Evolutionary conservation across 106 monocot genomes (phyloP), one percentile per base, ranked within the genome.

Genomic region (Allium sativum): DNA sequence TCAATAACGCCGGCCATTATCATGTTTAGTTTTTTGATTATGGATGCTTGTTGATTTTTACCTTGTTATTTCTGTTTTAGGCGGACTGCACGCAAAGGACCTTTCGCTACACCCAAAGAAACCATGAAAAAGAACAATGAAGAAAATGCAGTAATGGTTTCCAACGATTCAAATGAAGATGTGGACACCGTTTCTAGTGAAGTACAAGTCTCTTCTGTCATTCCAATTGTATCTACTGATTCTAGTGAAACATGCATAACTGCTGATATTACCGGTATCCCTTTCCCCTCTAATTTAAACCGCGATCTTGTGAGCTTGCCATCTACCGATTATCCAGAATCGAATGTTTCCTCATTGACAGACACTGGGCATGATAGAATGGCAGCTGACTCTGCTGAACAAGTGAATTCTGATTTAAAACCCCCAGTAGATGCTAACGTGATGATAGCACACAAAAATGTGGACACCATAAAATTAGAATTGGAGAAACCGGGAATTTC

Each of bases 51-150:
- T 19, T 31, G 47, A 21, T 22, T 31, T 31, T 31, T 31, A 40
- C 40, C 59, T 52, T 70, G 48, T 12, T 65, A 59, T 69, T 21
- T 67, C 51, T 59, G 19, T 50, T 7, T 56, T 65, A 89, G 89
- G 84, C 71, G n/a, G 62, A 81, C 58, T 66, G 73, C 73, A 47
- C 70, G 81, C 15, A 67, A 31, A 10, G 61, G 76, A 53, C 71
- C 81, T 59, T 77, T 74, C 42, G 40, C 69, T 19, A 79, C 56
- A 67, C 74, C 70, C 31, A 42, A 54, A 3, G 73, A 81, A 53
- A 51, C 52, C 50, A 14, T 48, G 18, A 65, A 44, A 48, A 31
- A 31, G 31, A 31, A 31, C 31, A 31, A 3, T 31, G 58, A 19
- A 9, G 45, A 3, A 12, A 65, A 46, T 13, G 20, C 51, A 31